Conservation (phyloP, 768 basidiomycete species). For the Galerina marginata region DNA sequence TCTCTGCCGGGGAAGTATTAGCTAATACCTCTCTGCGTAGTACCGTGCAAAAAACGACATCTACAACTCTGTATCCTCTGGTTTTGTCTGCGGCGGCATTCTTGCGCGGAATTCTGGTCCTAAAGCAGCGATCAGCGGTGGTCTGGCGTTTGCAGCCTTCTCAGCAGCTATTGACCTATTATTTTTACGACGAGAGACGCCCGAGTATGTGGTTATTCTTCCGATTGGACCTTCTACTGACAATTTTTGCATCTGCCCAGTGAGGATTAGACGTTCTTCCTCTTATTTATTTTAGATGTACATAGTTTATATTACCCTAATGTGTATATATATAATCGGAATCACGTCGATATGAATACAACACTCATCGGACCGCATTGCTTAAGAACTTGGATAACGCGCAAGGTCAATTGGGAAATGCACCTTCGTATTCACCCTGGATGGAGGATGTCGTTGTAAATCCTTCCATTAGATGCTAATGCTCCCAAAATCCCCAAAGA, state of each 20-base stretch:
- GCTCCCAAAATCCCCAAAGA: neutral
- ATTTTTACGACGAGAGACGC: constrained; percentile 79
- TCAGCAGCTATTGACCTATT: constrained; percentile 84
- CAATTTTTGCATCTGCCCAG: constrained; percentile 24
- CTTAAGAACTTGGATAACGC: too few species aligned
- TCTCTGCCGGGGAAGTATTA: neutral
- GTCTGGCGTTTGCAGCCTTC: constrained; percentile 91
- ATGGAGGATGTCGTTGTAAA: neutral
- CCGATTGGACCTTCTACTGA: neutral
- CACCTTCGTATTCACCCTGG: too few species aligned
- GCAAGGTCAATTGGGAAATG: too few species aligned
- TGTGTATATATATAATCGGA: constrained; percentile 36
- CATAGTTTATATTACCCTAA: constrained; percentile 28
- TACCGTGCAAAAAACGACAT: constrained; percentile 98
- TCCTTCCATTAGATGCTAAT: neutral
- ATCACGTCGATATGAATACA: constrained; percentile 7
- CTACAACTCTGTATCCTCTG: constrained; percentile 86
- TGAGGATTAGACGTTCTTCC: constrained; percentile 40
- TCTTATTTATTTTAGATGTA: constrained; percentile 16
- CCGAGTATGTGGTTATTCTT: constrained; percentile 51
- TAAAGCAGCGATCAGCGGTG: constrained; percentile 86
- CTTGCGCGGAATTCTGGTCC: constrained; percentile 89
- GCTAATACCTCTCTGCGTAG: constrained; percentile 42
- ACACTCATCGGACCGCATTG: neutral
- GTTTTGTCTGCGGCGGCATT: constrained; percentile 87